Conservation (phyloP, 768 basidiomycete species). For the Clitopilus hobsonii region DNA sequence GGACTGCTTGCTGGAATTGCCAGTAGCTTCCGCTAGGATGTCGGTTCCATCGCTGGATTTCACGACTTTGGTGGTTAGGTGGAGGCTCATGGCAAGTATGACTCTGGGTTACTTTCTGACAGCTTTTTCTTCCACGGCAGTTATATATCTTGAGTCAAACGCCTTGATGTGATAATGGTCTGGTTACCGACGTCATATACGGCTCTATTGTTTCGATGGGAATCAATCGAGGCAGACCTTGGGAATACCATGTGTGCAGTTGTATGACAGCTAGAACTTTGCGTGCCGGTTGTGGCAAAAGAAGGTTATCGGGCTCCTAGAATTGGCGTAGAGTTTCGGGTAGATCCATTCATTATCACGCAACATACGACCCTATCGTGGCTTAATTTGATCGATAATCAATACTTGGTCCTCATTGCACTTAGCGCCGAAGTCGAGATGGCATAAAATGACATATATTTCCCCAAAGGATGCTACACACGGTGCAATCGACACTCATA, state of each 20-base stretch:
- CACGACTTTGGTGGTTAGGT: slow-evolving; percentile 8
- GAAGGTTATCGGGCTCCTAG: not conserved
- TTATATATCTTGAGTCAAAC: too few relatives aligned
- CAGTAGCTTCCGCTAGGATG: slow-evolving; percentile 10
- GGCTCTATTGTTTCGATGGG: not conserved
- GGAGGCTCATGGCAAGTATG: too few relatives aligned
- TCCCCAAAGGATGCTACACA: not conserved
- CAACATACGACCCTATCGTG: not conserved
- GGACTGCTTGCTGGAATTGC: slow-evolving; percentile 7
- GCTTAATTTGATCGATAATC: not conserved
- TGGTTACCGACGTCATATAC: not conserved
- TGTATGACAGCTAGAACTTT: not conserved
- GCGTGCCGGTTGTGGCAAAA: not conserved
- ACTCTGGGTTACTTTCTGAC: not conserved
- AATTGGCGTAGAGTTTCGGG: not conserved
- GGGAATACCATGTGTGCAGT: not conserved
- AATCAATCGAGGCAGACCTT: not conserved
- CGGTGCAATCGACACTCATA: not conserved
- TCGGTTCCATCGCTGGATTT: slow-evolving; percentile 9
- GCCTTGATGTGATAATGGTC: not conserved
- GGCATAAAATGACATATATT: not conserved
- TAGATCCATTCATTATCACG: not conserved
- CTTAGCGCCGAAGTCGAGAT: not conserved
- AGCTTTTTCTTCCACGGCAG: slow-evolving; percentile 1
- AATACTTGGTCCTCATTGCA: not conserved